Conservation (phyloP, 176 grass and related monocot genomes). For the sorghum (Sorghum bicolor) region Sorghum_bicolor_NCBIv3 NC_012872.2:64411001-64411500, state of each 20-base stretch:
- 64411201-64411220: conserved; percentile 60
- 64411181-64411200: conserved; percentile 67
- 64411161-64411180: conserved; percentile 68
- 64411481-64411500: neutral
- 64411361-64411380: neutral
- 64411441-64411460: neutral
- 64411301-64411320: conserved; percentile 71
- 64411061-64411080: neutral
- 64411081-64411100: conserved; percentile 6
- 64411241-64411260: conserved; percentile 71
- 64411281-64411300: conserved; percentile 63
- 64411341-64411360: conserved; percentile 89
- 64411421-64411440: neutral
- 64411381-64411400: conserved; percentile 43
- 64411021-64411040: conserved; percentile 78
- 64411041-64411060: conserved; percentile 69
- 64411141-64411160: conserved; percentile 81
- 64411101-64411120: neutral
- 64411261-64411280: conserved; percentile 74
- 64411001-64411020: conserved; percentile 58
- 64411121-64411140: conserved; percentile 12
- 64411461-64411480: neutral
- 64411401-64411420: neutral
- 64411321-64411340: conserved; percentile 86
- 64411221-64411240: conserved; percentile 71